Evolutionary conservation across 2,329 filamentous ascomycete genomes (phyloP), one percentile per base, ranked within the genome.

Genomic region (Parasarocladium wereldwijsianum): DNA sequence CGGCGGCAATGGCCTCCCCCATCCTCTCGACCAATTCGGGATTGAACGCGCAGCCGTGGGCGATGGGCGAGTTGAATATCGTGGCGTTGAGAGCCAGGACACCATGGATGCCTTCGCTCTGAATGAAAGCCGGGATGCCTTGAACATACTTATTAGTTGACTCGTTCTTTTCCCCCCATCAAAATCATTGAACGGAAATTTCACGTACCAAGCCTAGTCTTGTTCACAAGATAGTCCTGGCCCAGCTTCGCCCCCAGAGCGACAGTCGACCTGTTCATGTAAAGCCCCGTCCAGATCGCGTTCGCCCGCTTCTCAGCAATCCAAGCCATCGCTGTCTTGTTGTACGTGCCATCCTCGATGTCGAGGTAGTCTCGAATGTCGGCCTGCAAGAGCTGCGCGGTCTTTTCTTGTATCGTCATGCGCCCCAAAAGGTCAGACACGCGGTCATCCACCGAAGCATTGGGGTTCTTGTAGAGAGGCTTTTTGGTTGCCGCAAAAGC

Each of bases 1-100:
- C 78, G 27, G 67, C 61, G 5, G 64, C 76, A 39, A 82, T 81
- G 12, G 66, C 62, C 4, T 56, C 53, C 6, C 61, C 77, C 76
- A 83, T 82, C 39, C 77, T 64, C 38, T 72, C 52, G 4, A 82
- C 55, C 10, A 82, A 51, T 23, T 55, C 60, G 0, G 66, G 65
- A 44, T 84, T 79, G 56, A 74, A 84, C 0, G 76, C 76, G 43
- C 75, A 81, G 11, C 70, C 77, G 31, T 78, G 69, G 6, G 60
- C 77, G 40, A 84, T 82, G 0, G 79, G 78, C 2, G 74, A 80
- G 51, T 83, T 84, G 58, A 83, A 85, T 35, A 84, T 79, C 2
- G 79, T 84, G 3, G 76, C 77, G 46, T 83, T 83, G 8, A 67
- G 66, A 24, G 76, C 66, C 18, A 82, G 56, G 39, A 83, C 73